Conservation (phyloP, 768 basidiomycete genomes). For the Royoungia palumana region DNA sequence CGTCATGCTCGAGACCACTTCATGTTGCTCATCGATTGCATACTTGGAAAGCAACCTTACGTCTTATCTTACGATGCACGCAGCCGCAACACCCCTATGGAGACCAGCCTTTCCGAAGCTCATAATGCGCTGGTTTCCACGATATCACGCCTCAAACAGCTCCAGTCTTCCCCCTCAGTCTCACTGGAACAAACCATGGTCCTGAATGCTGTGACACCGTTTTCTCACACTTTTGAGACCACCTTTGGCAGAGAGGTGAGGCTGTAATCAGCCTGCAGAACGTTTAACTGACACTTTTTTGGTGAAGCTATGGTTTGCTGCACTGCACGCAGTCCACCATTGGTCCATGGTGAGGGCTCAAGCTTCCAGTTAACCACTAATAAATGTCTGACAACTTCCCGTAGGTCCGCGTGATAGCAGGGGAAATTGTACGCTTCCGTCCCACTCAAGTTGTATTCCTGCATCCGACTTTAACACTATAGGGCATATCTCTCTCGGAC, state of each 20-base stretch:
- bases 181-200: constrained; percentile 59
- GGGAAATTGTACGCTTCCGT: constrained; percentile 61
- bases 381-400: constrained; percentile 3
- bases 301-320: constrained; percentile 78
- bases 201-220: constrained; percentile 78
- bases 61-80: constrained; percentile 74
- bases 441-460: not conserved
- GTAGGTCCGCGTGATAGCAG: constrained; percentile 79
- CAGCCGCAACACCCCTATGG: constrained; percentile 81
- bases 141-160: constrained; percentile 52
- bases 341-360: constrained; percentile 73
- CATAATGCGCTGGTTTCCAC: constrained; percentile 51
- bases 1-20: constrained; percentile 87
- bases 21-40: constrained; percentile 56
- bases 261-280: not conserved
- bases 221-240: constrained; percentile 70
- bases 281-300: constrained; percentile 2
- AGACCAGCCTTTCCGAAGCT: constrained; percentile 60
- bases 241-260: constrained; percentile 79
- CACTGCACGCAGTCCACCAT: constrained; percentile 83
- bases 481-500: constrained; percentile 67
- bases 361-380: not conserved
- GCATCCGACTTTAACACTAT: constrained; percentile 8
- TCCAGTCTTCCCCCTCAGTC: constrained; percentile 39
- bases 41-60: constrained; percentile 44